Percentiles rank a stretch among this genome's conserved stretches.
Evolutionary conservation across 768 basidiomycete species (phyloP).

Genomic region (Suillus variegatus): DNA sequence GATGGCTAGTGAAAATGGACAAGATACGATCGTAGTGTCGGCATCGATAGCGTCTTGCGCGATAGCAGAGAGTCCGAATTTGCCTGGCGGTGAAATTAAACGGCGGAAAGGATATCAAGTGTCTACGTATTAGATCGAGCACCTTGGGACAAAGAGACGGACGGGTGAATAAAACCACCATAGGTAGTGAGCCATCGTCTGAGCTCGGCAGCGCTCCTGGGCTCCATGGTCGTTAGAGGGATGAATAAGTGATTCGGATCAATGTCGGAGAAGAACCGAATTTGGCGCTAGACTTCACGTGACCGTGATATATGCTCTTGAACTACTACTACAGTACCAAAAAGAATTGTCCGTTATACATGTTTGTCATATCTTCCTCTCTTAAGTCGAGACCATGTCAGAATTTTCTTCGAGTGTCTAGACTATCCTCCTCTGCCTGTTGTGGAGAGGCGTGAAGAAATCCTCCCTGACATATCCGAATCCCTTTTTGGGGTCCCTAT

Average conservation of each 20-base stretch:
- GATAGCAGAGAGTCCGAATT: conserved; percentile 51
- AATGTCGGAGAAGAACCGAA: too few relatives aligned
- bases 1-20: conserved; percentile 66
- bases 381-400: not conserved
- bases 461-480: not conserved
- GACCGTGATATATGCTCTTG: too few relatives aligned
- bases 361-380: not conserved
- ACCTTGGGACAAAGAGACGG: conserved; percentile 51
- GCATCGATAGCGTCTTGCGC: conserved; percentile 48
- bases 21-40: conserved; percentile 61
- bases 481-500: not conserved
- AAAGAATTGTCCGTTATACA: not conserved
- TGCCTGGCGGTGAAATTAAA: conserved; percentile 29
- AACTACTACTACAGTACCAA: too few relatives aligned
- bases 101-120: conserved; percentile 7
- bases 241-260: too few relatives aligned
- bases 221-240: not conserved
- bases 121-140: conserved; percentile 11
- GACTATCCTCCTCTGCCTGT: not conserved
- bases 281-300: too few relatives aligned
- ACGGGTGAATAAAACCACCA: conserved; percentile 54
- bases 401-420: not conserved
- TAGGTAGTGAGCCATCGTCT: conserved; percentile 50
- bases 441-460: not conserved
- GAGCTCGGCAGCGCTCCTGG: conserved; percentile 26